These are phyloP conservation scores for Ophiostoma perfectum DNA, from an alignment of 2,329 filamentous ascomycete genomes.

Conservation along the genomic window DNA sequence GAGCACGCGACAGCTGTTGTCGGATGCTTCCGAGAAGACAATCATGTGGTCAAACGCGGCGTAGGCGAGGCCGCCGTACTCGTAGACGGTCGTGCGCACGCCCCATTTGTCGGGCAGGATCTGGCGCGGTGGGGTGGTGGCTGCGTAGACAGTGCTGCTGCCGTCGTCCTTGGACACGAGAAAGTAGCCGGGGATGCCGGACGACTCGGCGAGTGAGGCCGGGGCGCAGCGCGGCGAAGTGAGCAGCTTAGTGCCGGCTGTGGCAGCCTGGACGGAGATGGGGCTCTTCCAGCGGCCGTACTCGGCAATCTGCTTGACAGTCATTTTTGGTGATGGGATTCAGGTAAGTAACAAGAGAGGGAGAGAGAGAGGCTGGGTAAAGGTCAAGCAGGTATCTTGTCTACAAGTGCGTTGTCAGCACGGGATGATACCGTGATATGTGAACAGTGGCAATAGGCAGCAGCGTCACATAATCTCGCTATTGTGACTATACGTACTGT, in stretches of 20 bases:
- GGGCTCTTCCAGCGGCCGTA: conserved; percentile 40
- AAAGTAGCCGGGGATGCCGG: conserved; percentile 35
- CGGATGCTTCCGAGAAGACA: conserved; percentile 42
- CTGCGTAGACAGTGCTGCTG: conserved; percentile 40
- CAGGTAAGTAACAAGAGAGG: not conserved
- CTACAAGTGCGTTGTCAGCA: not conserved
- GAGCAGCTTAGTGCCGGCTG: conserved; percentile 34
- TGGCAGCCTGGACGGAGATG: conserved; percentile 37
- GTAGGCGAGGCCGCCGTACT: conserved; percentile 48
- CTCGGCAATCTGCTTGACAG: conserved; percentile 29
- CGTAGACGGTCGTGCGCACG: conserved; percentile 45
- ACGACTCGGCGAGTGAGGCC: conserved; percentile 6
- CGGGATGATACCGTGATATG: not conserved
- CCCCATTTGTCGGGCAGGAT: conserved; percentile 42
- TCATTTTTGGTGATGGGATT: conserved; percentile 9
- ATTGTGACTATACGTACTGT: not conserved
- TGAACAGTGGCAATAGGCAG: not conserved
- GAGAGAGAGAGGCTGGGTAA: not conserved
- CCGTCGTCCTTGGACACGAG: conserved; percentile 39
- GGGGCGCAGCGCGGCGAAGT: conserved; percentile 34
- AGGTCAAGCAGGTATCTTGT: not conserved
- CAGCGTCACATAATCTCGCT: not conserved
- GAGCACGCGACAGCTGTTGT: conserved; percentile 41
- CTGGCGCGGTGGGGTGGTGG: conserved; percentile 29
- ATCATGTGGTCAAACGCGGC: conserved; percentile 35